Evolutionary conservation across 768 basidiomycete species (phyloP).

Genomic region (Leccinum broughii): DNA sequence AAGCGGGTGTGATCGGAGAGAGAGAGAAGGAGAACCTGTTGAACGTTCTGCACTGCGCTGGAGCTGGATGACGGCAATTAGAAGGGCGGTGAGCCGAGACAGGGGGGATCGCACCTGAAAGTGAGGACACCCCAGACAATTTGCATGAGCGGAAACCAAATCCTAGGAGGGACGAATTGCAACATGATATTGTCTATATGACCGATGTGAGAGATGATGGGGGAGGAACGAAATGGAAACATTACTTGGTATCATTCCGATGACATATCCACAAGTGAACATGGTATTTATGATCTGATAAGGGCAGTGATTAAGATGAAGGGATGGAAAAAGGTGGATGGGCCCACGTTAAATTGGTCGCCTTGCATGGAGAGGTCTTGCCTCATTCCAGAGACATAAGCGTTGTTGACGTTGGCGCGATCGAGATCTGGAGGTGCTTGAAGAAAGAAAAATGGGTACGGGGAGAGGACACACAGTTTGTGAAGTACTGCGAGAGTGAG

Average conservation of each 20-base stretch:
- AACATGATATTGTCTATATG: slow-evolving; percentile 62
- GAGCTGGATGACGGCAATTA: slow-evolving; percentile 40
- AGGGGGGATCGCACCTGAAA: slow-evolving; percentile 45
- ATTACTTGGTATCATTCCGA: slow-evolving; percentile 71
- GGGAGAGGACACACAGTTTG: slow-evolving; percentile 49
- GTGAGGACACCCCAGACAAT: slow-evolving; percentile 67
- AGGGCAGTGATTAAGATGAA: background rate
- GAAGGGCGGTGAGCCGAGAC: background rate
- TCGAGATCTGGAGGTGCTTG: slow-evolving; percentile 50
- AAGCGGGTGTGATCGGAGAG: background rate
- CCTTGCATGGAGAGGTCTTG: slow-evolving; percentile 68
- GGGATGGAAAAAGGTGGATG: background rate
- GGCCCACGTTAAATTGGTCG: slow-evolving; percentile 57
- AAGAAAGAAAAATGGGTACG: background rate
- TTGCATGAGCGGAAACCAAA: slow-evolving; percentile 68
- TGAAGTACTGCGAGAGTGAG: slow-evolving; percentile 52
- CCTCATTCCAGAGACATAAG: slow-evolving; percentile 79
- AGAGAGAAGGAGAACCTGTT: slow-evolving; percentile 43
- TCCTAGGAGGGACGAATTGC: slow-evolving; percentile 58
- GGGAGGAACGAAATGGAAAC: slow-evolving; percentile 1
- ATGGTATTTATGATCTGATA: slow-evolving; percentile 63
- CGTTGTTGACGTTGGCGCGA: slow-evolving; percentile 68
- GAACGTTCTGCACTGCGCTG: slow-evolving; percentile 52
- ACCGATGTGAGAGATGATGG: slow-evolving; percentile 3
- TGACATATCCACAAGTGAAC: slow-evolving; percentile 73